A percentile compares a stretch with the other conserved stretches of the same genome.
Conservation (phyloP, 495 filamentous ascomycete genomes). For the Aspergillus wentii region DNA sequence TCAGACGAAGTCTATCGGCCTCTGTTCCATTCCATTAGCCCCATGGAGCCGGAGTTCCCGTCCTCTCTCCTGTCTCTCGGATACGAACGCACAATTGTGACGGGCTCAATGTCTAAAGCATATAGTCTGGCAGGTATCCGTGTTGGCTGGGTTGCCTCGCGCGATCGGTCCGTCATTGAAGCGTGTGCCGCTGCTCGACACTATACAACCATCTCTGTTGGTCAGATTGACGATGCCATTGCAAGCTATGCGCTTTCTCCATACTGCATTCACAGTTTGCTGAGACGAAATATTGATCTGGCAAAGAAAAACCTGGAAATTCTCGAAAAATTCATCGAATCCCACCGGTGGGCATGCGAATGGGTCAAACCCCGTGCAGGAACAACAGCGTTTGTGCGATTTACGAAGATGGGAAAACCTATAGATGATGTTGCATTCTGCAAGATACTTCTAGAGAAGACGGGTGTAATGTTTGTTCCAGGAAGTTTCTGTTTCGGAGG, state of each 20-base stretch:
- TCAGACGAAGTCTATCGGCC: constrained; percentile 87
- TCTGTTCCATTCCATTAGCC: constrained; percentile 72
- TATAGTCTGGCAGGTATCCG: constrained; percentile 82
- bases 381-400: constrained; percentile 76
- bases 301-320: constrained; percentile 66
- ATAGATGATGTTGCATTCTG: constrained; percentile 73
- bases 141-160: constrained; percentile 77
- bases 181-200: constrained; percentile 62
- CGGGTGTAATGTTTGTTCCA: constrained; percentile 76
- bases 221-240: constrained; percentile 74
- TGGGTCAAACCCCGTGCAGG: constrained; percentile 79
- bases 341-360: constrained; percentile 56
- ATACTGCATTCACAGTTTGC: constrained; percentile 59
- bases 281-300: constrained; percentile 65
- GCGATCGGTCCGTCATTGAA: constrained; percentile 57
- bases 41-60: constrained; percentile 53
- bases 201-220: constrained; percentile 84
- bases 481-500: constrained; percentile 71
- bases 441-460: constrained; percentile 59
- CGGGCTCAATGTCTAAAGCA: constrained; percentile 82
- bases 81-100: constrained; percentile 66
- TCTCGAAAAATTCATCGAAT: constrained; percentile 62
- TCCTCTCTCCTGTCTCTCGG: constrained; percentile 66
- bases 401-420: constrained; percentile 56
- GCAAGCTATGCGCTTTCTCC: constrained; percentile 67